These are phyloP conservation scores for Xerocomus nothofagi DNA, from an alignment of 1,284 basidiomycete genomes.

Conservation along the genomic window DNA sequence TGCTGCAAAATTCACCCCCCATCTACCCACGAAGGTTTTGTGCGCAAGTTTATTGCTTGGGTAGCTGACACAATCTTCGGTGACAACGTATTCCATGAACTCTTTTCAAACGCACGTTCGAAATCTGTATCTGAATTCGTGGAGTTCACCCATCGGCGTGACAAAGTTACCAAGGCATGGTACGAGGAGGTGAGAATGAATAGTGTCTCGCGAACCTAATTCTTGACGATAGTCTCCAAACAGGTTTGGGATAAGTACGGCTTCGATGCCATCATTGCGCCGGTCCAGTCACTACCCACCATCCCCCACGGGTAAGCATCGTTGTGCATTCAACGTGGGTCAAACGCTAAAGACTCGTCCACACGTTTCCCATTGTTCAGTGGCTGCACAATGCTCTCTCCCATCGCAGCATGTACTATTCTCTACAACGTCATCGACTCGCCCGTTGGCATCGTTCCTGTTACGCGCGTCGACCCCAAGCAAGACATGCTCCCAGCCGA, in stretches of 20 bases:
- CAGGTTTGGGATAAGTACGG: conserved; percentile 67
- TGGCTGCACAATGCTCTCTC: conserved; percentile 52
- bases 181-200: conserved; percentile 50
- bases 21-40: conserved; percentile 40
- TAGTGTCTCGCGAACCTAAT: neutral
- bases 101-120: conserved; percentile 45
- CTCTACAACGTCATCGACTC: conserved; percentile 78
- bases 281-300: conserved; percentile 71
- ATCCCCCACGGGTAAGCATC: conserved; percentile 63
- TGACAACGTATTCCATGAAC: conserved; percentile 55
- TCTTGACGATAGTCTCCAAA: neutral
- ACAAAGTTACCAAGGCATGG: conserved; percentile 54
- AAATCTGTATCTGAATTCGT: conserved; percentile 62
- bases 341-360: neutral
- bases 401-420: conserved; percentile 52
- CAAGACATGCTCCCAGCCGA: conserved; percentile 62
- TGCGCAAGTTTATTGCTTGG: conserved; percentile 53
- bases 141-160: conserved; percentile 47
- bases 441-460: conserved; percentile 77
- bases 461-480: conserved; percentile 70
- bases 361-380: conserved; percentile 29
- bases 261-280: conserved; percentile 78
- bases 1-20: neutral
- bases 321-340: neutral
- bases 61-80: conserved; percentile 47